Evolutionary conservation across 305 asterid species (phyloP), one percentile per base, ranked within the genome.

Genomic region (Plantago lanceolata): DNA sequence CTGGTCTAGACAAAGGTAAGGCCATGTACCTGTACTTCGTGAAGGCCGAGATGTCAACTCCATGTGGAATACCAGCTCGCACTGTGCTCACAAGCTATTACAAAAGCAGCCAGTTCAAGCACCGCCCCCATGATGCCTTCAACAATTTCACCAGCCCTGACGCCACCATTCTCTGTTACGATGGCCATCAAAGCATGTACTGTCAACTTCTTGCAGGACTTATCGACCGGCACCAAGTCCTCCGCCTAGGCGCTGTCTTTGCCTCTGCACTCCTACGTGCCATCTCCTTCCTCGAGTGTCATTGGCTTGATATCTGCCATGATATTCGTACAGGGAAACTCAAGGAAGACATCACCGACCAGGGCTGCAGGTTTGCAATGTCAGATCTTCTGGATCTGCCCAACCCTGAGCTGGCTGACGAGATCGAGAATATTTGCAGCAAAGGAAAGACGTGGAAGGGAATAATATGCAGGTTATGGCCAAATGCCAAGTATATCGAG

Each of bases 61-160:
- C 87, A 19, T 64, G 89, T 68, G 94, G 96, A 57, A 53, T 88
- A 57, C 82, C 94, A 29, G 89, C 86, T 37, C 84, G 96, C 43
- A 76, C 96, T 0, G 96, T 85, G 68, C 78, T 88, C 24, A 88
- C 94, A 17, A 87, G 94, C 79, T 87, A 81, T 77, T 87, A 87
- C 82, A 81, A 75, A 44, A 85, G 96, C 86, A 48, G 56, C 59
- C 90, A 85, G 66, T 88, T 85, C 78, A 78, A 60, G 76, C 68
- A 65, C 67, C 84, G 94, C 3, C 72, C 83, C 1, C 76, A 49
- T 37, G 90, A 85, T 44, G 81, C 84, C 0, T 88, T 64, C 78
- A 85, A 77, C 56, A 81, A 83, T 52, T 72, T 68, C 85, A 88
- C 96, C 15, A 88, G 96, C 77, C 94, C 94, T 0, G 82, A 85